These are phyloP conservation scores for Centrapalus pauciflorus DNA, from an alignment of 129 eudicot genomes.

Conservation along the genomic window DNA sequence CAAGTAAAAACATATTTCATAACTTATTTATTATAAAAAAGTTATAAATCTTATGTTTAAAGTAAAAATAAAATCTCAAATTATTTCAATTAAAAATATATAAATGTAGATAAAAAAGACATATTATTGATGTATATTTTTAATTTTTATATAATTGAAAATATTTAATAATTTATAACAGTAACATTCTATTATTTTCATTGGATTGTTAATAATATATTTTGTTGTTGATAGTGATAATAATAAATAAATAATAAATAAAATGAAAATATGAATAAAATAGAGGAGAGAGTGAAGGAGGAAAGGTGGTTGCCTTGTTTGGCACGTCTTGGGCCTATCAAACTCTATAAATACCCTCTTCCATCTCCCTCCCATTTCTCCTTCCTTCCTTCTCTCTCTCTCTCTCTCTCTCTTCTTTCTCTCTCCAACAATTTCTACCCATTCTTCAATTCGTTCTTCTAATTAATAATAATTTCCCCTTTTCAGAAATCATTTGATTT, in stretches of 20 bases:
- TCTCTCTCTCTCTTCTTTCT: conserved; percentile 1
- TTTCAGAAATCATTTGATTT: background rate
- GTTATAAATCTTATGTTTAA: too few relatives aligned
- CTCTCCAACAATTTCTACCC: conserved; percentile 19
- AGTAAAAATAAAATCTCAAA: too few relatives aligned
- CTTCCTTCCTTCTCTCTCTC: conserved; percentile 24
- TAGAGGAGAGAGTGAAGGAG: background rate
- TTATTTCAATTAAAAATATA: too few relatives aligned
- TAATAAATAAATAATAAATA: background rate
- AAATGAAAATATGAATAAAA: background rate
- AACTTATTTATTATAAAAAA: too few relatives aligned
- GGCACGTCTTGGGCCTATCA: conserved; percentile 53
- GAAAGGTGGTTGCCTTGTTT: conserved; percentile 43
- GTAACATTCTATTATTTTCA: background rate
- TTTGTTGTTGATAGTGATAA: background rate
- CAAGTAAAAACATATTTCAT: too few relatives aligned
- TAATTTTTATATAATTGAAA: too few relatives aligned
- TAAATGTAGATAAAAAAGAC: too few relatives aligned
- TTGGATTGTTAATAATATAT: background rate
- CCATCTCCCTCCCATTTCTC: conserved; percentile 14
- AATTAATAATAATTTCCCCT: too few relatives aligned
- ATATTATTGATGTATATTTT: too few relatives aligned
- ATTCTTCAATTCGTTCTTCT: conserved; percentile 2
- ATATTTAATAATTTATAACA: too few relatives aligned
- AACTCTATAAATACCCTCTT: conserved; percentile 57